These are phyloP conservation scores for Mycotypha africana DNA, from an alignment of 371 early-diverging fungal species.

Conservation along the genomic window DNA sequence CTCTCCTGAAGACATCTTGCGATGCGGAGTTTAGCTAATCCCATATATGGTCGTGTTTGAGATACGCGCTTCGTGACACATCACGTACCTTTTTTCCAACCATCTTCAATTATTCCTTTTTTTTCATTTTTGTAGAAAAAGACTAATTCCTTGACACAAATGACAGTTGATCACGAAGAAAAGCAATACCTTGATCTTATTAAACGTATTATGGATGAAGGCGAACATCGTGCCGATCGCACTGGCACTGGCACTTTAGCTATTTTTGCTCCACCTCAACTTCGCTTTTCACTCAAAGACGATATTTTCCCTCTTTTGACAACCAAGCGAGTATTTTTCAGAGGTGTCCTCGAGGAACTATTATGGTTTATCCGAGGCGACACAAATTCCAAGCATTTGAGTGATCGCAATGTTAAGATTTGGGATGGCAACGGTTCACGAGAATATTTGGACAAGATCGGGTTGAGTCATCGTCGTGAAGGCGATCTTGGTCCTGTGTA, in stretches of 20 bases:
- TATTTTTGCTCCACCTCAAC: conserved; percentile 89
- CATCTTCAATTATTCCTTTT: no score
- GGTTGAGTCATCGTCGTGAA: conserved; percentile 74
- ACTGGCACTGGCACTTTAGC: conserved; percentile 97
- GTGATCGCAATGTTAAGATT: conserved; percentile 87
- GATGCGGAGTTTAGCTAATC: no score
- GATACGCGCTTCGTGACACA: no score
- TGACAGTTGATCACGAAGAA: conserved; percentile 63
- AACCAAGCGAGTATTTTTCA: conserved; percentile 93
- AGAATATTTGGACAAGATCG: conserved; percentile 85
- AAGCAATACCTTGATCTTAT: conserved; percentile 90
- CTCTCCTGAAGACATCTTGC: no score
- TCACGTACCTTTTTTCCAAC: no score
- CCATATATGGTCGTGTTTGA: no score
- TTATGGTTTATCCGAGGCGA: conserved; percentile 97
- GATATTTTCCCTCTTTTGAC: conserved; percentile 92
- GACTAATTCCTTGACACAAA: no score
- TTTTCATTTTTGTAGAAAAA: no score
- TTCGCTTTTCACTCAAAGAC: conserved; percentile 85
- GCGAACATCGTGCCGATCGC: conserved; percentile 83
- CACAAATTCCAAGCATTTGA: conserved; percentile 82
- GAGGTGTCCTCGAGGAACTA: conserved; percentile 94
- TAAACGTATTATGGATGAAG: conserved; percentile 71
- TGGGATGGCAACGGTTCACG: conserved; percentile 98
- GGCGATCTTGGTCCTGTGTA: conserved; percentile 99